Percentiles rank a stretch among this genome's conserved stretches.
These are phyloP conservation scores for Wickerhamomyces sp. DNA, from an alignment of 1,139 yeast genomes.

Conservation along the genomic window DNA sequence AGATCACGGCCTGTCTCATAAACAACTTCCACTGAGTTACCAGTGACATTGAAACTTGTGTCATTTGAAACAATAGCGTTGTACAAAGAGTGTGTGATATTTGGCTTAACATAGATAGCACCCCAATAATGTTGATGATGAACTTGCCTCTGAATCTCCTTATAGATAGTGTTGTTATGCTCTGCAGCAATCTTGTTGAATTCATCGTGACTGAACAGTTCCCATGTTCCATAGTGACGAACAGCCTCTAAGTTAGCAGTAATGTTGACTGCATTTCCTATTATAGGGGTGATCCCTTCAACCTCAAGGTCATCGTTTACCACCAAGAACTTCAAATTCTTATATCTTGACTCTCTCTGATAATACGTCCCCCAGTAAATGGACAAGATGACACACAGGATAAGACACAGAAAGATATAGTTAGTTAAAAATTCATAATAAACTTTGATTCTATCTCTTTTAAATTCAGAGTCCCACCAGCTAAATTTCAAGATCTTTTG, in stretches of 20 bases:
- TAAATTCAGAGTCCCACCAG: conserved; percentile 21
- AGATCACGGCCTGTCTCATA: conserved; percentile 54
- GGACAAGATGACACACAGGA: conserved; percentile 28
- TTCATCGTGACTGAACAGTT: conserved; percentile 16
- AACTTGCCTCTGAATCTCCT: conserved; percentile 29
- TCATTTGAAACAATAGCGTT: conserved; percentile 30
- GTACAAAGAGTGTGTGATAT: conserved; percentile 36
- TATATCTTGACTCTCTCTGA: conserved; percentile 33
- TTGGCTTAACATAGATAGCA: conserved; percentile 42
- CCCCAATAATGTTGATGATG: conserved; percentile 53
- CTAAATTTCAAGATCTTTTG: conserved; percentile 16
- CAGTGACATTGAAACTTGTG: conserved; percentile 23
- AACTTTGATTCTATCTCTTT: conserved; percentile 16
- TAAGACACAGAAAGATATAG: conserved; percentile 16
- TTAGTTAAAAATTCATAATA: conserved; percentile 16
- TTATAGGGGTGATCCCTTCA: conserved; percentile 26
- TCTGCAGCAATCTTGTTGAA: conserved; percentile 9
- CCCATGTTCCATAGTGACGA: conserved; percentile 38
- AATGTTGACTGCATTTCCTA: conserved; percentile 33
- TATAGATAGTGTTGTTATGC: conserved; percentile 9
- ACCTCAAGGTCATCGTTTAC: conserved; percentile 37
- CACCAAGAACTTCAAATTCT: conserved; percentile 41
- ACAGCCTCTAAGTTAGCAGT: conserved; percentile 26
- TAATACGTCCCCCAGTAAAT: conserved; percentile 60
- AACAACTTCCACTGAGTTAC: conserved; percentile 29